Evolutionary conservation across 1,284 basidiomycete genomes (phyloP).

Genomic region (Chiua sp.): DNA sequence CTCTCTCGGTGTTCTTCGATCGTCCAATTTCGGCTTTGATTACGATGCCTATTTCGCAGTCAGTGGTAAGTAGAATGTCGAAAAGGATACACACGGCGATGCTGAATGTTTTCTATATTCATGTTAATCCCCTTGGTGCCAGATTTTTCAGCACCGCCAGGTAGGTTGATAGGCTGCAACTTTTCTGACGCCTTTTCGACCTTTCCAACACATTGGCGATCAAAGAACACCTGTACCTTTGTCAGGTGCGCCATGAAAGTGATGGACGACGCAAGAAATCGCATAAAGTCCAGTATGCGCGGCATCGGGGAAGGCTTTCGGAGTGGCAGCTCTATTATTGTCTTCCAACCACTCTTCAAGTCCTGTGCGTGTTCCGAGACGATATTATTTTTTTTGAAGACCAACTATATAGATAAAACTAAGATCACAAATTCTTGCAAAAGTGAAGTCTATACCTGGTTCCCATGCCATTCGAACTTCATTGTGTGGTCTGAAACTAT

Average conservation of each 20-base stretch:
- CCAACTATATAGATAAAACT: neutral
- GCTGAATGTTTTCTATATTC: conserved; percentile 28
- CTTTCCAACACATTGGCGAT: conserved; percentile 76
- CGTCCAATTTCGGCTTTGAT: conserved; percentile 3
- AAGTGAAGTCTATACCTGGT: neutral
- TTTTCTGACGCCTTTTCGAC: conserved; percentile 72
- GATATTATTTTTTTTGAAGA: neutral
- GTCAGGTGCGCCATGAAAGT: conserved; percentile 89
- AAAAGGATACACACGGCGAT: conserved; percentile 2
- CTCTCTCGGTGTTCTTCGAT: conserved; percentile 37
- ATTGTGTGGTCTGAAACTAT: neutral
- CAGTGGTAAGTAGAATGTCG: neutral
- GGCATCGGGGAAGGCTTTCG: conserved; percentile 53
- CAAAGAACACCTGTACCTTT: conserved; percentile 78
- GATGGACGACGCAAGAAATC: conserved; percentile 90
- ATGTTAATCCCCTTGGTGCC: conserved; percentile 62
- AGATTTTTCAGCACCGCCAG: conserved; percentile 42
- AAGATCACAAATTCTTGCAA: neutral
- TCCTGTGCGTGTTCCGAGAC: neutral
- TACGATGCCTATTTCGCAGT: conserved; percentile 1
- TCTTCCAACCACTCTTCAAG: neutral
- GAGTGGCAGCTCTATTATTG: neutral
- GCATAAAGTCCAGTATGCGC: conserved; percentile 82
- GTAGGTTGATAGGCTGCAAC: conserved; percentile 60
- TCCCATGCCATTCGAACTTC: neutral